phyloP scores from a whole-genome alignment of 768 basidiomycete species.

The Lentinus brumalis region DNA sequence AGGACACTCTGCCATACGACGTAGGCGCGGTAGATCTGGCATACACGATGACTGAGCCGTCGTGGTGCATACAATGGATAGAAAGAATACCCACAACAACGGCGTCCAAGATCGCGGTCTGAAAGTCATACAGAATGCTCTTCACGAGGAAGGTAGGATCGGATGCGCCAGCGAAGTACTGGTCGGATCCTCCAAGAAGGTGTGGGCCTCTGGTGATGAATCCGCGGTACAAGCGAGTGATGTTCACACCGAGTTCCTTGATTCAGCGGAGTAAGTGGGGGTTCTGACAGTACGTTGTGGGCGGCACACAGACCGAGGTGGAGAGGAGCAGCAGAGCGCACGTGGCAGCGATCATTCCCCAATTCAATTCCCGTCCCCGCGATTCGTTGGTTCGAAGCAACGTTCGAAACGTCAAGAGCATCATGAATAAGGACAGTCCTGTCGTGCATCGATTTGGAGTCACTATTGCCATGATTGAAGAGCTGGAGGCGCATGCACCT shows the following conservation, averaged over 20 bases:
- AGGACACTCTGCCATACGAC: conserved; percentile 34
- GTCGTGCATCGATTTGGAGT: too few relatives aligned
- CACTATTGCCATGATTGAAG: too few relatives aligned
- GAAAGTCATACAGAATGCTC: conserved; percentile 21
- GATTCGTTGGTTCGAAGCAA: conserved; percentile 18
- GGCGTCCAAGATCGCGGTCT: conserved; percentile 24
- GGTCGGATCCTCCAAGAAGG: conserved; percentile 6
- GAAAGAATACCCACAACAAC: conserved; percentile 19
- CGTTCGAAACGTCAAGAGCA: conserved; percentile 24
- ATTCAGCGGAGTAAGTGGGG: neutral
- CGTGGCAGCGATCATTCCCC: conserved; percentile 17
- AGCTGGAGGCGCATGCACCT: too few relatives aligned
- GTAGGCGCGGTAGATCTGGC: conserved; percentile 26
- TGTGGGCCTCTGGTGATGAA: conserved; percentile 12
- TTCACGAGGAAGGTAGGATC: conserved; percentile 18
- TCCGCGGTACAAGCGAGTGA: conserved; percentile 12
- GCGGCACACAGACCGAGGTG: conserved; percentile 19
- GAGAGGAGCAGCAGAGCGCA: conserved; percentile 20
- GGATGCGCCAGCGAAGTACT: conserved; percentile 12
- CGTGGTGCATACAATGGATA: neutral
- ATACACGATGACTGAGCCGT: neutral
- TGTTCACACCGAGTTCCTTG: conserved; percentile 23
- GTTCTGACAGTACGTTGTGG: neutral
- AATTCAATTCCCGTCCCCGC: conserved; percentile 12
- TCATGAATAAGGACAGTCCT: conserved; percentile 28